Base-by-base conservation (phyloP, 805 yeast species). In the Starmerella khaoyaiensis region DNA sequence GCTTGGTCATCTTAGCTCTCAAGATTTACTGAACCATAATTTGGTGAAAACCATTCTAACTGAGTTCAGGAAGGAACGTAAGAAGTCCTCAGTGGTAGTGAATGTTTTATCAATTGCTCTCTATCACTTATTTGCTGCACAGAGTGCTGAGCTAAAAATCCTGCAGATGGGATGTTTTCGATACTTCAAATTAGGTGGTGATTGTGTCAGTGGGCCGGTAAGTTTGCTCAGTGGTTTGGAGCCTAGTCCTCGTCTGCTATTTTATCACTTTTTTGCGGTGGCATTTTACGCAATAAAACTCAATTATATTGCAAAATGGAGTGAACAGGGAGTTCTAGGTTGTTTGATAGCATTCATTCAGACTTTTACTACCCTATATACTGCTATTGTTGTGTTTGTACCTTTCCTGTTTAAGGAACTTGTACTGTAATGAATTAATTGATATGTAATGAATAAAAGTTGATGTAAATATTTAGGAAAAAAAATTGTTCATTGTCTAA, bases 91-190 rank as follows among this genome's bases (percentile, higher is more conserved):
- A 51, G 69, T 86, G 0, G 96, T 87, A 26, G 71, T 90, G 44
- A 90, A 90, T 58, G 82, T 90, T 4, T 67, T 90, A 35, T 81
- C 96, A 4, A 75, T 87, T 49, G 96, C 98, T 0, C 67, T 90
- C 37, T 90, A 80, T 63, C 66, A 87, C 2, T 64, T 90, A 39
- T 90, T 90, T 60, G 93, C 94, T 4, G 98, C 96, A 14, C 81
- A 82, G 47, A 68, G 67, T 39, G 61, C 62, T 21, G 67, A 79
- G 41, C 67, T 90, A 47, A 61, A 61, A 45, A 69, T 79, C 23
- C 65, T 90, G 44, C 96, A 86, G 62, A 63, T 59, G 32, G 98
- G 98, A 7, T 90, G 98, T 59, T 83, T 84, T 68, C 64, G 64
- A 40, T 90, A 90, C 60, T 83, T 90, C 67, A 61, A 68, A 55